Evolutionary conservation across 495 filamentous ascomycete genomes (phyloP).

Genomic region (Daldinia grandis): DNA sequence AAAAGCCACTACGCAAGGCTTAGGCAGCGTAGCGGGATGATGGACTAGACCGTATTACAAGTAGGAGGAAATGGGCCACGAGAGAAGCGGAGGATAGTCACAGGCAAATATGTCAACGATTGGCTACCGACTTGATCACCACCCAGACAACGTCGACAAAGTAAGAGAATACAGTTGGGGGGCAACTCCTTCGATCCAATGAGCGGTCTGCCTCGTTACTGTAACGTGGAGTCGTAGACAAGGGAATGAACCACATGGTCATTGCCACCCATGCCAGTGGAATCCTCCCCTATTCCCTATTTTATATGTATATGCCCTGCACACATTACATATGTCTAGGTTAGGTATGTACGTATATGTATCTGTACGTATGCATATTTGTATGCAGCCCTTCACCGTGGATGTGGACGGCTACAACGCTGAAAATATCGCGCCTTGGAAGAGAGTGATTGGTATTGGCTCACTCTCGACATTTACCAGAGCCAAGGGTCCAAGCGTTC

Average conservation of each 20-base stretch:
- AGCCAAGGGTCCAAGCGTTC: constrained; percentile 10
- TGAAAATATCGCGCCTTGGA: constrained; percentile 14
- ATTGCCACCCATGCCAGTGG: constrained; percentile 25
- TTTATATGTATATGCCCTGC: constrained; percentile 11
- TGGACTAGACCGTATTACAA: constrained; percentile 24
- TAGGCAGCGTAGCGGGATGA: constrained; percentile 12
- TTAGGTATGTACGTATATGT: background rate
- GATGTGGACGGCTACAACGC: constrained; percentile 16
- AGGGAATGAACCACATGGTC: constrained; percentile 37
- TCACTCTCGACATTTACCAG: background rate
- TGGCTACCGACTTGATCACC: constrained; percentile 40
- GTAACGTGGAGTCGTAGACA: constrained; percentile 39
- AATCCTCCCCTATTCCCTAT: constrained; percentile 22
- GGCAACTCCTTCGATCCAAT: constrained; percentile 30
- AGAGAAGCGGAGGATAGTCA: constrained; percentile 21
- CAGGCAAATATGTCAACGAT: constrained; percentile 35
- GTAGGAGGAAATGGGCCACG: constrained; percentile 30
- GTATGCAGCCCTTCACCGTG: constrained; percentile 21
- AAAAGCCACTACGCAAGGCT: constrained; percentile 1
- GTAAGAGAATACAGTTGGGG: constrained; percentile 25
- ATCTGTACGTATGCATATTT: constrained; percentile 1
- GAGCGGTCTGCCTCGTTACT: constrained; percentile 16
- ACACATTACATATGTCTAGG: background rate
- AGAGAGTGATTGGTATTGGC: constrained; percentile 14
- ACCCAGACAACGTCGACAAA: constrained; percentile 22